Percentiles rank a stretch among this genome's conserved stretches.
Evolutionary conservation across 225 moss, liverwort and hornwort species (phyloP).

Genomic region (Sphagnum tenellum): DNA sequence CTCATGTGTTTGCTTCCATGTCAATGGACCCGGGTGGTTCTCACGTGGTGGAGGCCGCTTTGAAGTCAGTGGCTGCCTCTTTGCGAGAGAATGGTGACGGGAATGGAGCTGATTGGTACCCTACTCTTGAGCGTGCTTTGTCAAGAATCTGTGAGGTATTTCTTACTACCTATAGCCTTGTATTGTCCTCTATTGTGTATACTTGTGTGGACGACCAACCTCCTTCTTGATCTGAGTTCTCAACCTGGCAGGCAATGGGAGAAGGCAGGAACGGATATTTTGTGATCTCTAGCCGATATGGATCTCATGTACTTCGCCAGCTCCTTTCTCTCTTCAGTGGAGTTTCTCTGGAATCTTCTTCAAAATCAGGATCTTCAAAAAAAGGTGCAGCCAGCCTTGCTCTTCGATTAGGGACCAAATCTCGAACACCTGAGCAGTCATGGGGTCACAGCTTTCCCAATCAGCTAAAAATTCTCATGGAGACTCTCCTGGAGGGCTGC

Average conservation of each 20-base stretch:
- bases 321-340: constrained; percentile 79
- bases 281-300: constrained; percentile 79
- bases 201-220: too few species aligned
- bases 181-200: too few species aligned
- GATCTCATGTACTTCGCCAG: constrained; percentile 90
- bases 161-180: too few species aligned
- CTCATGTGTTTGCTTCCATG: constrained; percentile 48
- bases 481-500: constrained; percentile 49
- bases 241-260: constrained; percentile 31
- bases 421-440: constrained; percentile 33
- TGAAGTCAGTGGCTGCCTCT: constrained; percentile 57
- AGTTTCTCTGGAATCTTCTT: constrained; percentile 45
- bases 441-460: constrained; percentile 60
- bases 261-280: constrained; percentile 61
- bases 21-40: constrained; percentile 76
- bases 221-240: too few species aligned
- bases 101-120: constrained; percentile 54
- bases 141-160: constrained; percentile 63
- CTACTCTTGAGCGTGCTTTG: constrained; percentile 41
- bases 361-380: constrained; percentile 30
- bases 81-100: constrained; percentile 39
- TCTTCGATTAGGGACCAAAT: constrained; percentile 53
- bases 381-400: constrained; percentile 51
- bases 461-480: constrained; percentile 57
- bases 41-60: constrained; percentile 65